Evolutionary conservation across 2,329 filamentous ascomycete genomes (phyloP), one percentile per base, ranked within the genome.

Genomic region (Aspergillus sp.): DNA sequence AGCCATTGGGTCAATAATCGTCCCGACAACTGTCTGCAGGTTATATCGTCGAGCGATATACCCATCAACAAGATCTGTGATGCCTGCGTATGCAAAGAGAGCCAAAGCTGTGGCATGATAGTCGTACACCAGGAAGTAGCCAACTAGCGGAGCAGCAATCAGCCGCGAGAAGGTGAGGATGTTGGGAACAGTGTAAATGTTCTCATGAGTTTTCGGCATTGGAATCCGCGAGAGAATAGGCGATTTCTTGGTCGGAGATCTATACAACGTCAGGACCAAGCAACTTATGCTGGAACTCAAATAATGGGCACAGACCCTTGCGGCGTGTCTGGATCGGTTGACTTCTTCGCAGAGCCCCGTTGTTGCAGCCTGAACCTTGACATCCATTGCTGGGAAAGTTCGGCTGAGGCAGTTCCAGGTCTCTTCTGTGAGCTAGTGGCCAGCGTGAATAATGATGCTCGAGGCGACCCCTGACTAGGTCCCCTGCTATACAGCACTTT

Each of bases 161-260:
- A 99, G 85, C 3, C 95, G 90, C 2, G 91, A 90, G 64, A 93
- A 87, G 1, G 95, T 99, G 53, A 99, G 83, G 61, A 96, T 82
- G 72, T 99, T 99, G 41, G 95, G 95, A n/a, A 99, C 71, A 37
- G 91, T 99, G 79, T 96, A 97, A 70, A 99, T 96, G 71, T 99
- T 92, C 77, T 99, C 95, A 72, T 88, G 90, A 3, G 65, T 63
- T 40, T 64, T 63, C 40, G 70, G 65, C 17, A 70, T 62, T 43
- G 70, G 65, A 58, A 73, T 65, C 21, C 67, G 64, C 1, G 73
- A 70, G 48, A 75, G 63, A 55, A 77, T 64, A 19, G 69, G 61
- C 17, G 70, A 59, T 23, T 71, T 73, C 47, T 70, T 72, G 6
- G 59, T 51, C 17, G 60, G 24, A 23, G 65, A 43, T 46, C 67